Evolutionary conservation across 495 filamentous ascomycete genomes (phyloP).

Genomic region (Opeltia flavorubescens): DNA sequence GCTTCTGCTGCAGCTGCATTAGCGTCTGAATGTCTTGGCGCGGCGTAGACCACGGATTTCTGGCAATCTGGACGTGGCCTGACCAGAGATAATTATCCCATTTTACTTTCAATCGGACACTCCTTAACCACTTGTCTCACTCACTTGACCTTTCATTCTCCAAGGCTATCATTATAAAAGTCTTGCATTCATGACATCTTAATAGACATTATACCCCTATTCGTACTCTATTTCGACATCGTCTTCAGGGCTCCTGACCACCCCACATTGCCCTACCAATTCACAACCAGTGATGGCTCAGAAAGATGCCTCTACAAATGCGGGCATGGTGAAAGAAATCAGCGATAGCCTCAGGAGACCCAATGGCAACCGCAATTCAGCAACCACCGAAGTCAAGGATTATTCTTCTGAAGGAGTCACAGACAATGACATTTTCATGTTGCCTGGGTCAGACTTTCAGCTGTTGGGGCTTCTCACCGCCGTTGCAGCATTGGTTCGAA

Average conservation of each 20-base stretch:
- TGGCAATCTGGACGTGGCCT: no score
- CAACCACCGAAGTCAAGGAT: constrained; percentile 17
- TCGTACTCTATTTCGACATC: neutral
- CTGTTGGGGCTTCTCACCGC: constrained; percentile 57
- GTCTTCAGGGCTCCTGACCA: neutral
- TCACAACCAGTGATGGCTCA: constrained; percentile 7
- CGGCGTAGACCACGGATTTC: no score
- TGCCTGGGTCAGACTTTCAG: constrained; percentile 72
- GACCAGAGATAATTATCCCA: neutral
- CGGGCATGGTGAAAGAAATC: neutral
- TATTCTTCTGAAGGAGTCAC: constrained; percentile 40
- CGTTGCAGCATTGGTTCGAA: constrained; percentile 61
- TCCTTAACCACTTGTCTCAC: neutral
- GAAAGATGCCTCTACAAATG: constrained; percentile 2
- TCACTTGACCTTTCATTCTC: neutral
- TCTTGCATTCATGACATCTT: neutral
- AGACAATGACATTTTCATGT: constrained; percentile 40
- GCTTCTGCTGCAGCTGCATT: no score
- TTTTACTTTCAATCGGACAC: no score
- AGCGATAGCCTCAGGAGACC: neutral
- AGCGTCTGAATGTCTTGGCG: no score
- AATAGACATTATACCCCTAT: neutral
- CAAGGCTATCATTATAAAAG: no score
- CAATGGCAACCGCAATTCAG: constrained; percentile 7
- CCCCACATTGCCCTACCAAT: neutral